Evolutionary conservation across 768 basidiomycete genomes (phyloP).

Genomic region (Amanita rubescens): DNA sequence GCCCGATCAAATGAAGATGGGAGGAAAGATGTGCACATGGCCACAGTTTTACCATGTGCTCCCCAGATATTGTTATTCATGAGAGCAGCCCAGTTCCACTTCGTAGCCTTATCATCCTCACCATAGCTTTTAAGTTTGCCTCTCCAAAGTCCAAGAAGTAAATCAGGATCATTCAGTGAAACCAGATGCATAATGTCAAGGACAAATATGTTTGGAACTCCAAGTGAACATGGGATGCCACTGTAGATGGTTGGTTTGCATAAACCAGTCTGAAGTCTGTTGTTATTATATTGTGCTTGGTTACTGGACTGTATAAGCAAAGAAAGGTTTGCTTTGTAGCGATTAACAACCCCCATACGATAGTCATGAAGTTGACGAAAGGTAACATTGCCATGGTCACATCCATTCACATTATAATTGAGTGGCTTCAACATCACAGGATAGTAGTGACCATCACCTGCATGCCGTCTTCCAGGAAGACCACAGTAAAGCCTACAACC

Average conservation of each 20-base stretch:
- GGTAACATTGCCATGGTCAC: background rate
- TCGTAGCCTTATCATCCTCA: slow-evolving; percentile 7
- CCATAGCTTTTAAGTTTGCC: slow-evolving; percentile 15
- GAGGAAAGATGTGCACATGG: slow-evolving; percentile 22
- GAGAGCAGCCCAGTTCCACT: background rate
- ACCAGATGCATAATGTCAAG: slow-evolving; percentile 33
- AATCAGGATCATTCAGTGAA: slow-evolving; percentile 30
- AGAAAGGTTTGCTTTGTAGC: slow-evolving; percentile 8
- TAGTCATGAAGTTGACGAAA: background rate
- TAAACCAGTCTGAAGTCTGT: slow-evolving; percentile 25
- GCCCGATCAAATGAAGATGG: slow-evolving; percentile 34
- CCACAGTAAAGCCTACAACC: slow-evolving; percentile 29
- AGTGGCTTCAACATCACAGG: slow-evolving; percentile 20
- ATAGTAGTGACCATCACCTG: slow-evolving; percentile 20
- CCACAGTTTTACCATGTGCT: slow-evolving; percentile 26
- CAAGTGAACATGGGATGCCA: slow-evolving; percentile 17
- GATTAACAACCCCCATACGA: background rate
- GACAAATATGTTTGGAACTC: slow-evolving; percentile 23
- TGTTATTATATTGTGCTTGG: no score
- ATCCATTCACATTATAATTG: slow-evolving; percentile 13
- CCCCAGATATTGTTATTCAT: slow-evolving; percentile 18
- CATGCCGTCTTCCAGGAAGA: slow-evolving; percentile 19
- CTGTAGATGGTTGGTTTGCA: slow-evolving; percentile 28
- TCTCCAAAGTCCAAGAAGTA: slow-evolving; percentile 27
- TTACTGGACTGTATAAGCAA: no score